A percentile compares a stretch with the other conserved stretches of the same genome.
phyloP scores from a whole-genome alignment of 805 yeast species.

The Candida anglica region DNA sequence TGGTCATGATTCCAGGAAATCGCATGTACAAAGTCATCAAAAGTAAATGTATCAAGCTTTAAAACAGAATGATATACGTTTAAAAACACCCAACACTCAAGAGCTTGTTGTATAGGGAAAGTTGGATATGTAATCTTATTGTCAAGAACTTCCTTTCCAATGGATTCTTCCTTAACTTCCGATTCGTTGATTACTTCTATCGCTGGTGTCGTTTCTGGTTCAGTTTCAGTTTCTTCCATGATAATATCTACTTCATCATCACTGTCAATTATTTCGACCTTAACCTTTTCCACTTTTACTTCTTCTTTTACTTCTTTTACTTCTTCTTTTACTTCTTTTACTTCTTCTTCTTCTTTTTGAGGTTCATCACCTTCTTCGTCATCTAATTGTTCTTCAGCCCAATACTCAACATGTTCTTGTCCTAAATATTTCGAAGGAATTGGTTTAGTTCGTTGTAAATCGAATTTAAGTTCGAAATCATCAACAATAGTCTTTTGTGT shows the following conservation, averaged over 20 bases:
- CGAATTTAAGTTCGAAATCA: constrained; percentile 26
- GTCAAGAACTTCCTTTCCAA: constrained; percentile 10
- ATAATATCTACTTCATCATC: neutral
- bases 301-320: neutral
- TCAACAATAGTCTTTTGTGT: constrained; percentile 26
- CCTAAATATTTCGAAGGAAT: constrained; percentile 12
- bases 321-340: neutral
- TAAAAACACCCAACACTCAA: constrained; percentile 74
- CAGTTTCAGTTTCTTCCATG: constrained; percentile 3
- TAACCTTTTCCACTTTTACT: neutral
- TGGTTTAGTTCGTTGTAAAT: constrained; percentile 28
- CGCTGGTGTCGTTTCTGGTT: neutral
- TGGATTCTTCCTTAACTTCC: constrained; percentile 4
- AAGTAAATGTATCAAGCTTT: constrained; percentile 67
- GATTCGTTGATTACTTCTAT: constrained; percentile 1
- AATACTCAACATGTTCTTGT: constrained; percentile 21
- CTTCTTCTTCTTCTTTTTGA: neutral
- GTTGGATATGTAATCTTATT: too few relatives aligned
- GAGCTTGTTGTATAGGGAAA: constrained; percentile 35
- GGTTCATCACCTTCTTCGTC: constrained; percentile 7
- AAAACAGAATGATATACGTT: constrained; percentile 66
- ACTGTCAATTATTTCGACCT: neutral
- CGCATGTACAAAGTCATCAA: constrained; percentile 70
- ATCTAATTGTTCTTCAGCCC: constrained; percentile 11
- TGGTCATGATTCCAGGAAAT: constrained; percentile 43